A percentile compares a stretch with the other conserved stretches of the same genome.
These are phyloP conservation scores for Epichloe uncinata DNA, from an alignment of 2,329 filamentous ascomycete genomes.

Conservation along the genomic window DNA sequence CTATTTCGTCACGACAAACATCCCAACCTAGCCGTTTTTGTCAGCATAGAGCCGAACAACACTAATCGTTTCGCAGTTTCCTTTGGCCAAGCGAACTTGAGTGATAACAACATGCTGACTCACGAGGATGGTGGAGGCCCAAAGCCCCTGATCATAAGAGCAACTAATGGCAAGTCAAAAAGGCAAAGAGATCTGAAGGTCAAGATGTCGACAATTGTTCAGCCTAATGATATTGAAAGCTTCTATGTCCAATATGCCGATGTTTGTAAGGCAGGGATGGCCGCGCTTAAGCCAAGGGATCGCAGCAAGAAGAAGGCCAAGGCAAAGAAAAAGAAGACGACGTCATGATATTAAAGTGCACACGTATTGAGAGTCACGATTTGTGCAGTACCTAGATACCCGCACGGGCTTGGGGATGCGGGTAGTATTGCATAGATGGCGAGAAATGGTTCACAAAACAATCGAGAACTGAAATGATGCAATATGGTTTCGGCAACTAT, in stretches of 20 bases:
- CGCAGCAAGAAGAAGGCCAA: slow-evolving; percentile 74
- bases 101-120: slow-evolving; percentile 37
- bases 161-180: slow-evolving; percentile 63
- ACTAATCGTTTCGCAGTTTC: neutral
- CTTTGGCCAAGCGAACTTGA: neutral
- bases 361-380: slow-evolving; percentile 13
- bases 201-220: slow-evolving; percentile 74
- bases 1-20: slow-evolving; percentile 33
- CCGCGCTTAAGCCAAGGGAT: slow-evolving; percentile 81
- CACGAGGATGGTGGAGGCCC: slow-evolving; percentile 47
- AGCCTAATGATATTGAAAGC: slow-evolving; percentile 57
- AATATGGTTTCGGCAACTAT: too few species aligned
- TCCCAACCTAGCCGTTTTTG: slow-evolving; percentile 20
- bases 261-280: slow-evolving; percentile 80
- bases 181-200: slow-evolving; percentile 42
- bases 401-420: neutral
- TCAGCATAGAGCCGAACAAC: neutral
- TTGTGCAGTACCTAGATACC: neutral
- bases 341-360: slow-evolving; percentile 28
- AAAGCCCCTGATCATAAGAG: slow-evolving; percentile 66
- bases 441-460: neutral
- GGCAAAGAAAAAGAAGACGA: slow-evolving; percentile 55
- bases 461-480: too few species aligned
- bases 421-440: neutral
- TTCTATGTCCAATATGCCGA: slow-evolving; percentile 86